Conservation (phyloP, 768 basidiomycete genomes). For the Strobilomyces dryophilus region DNA sequence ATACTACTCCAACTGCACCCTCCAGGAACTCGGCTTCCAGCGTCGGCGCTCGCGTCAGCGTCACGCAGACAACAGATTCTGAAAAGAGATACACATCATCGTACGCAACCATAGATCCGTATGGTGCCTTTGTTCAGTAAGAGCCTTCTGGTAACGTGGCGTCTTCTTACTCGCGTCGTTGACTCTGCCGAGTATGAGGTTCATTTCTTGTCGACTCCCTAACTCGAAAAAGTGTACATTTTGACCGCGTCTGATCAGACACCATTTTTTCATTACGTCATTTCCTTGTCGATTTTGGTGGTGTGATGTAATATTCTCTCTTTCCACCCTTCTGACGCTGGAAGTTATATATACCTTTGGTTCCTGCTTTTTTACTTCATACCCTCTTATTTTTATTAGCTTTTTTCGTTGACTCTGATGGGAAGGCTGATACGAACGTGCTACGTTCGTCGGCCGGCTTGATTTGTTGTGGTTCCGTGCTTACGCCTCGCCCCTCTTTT, state of each 20-base stretch:
- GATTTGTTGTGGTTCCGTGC: neutral
- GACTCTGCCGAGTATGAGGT: neutral
- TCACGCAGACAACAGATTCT: slow-evolving; percentile 5
- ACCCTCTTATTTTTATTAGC: slow-evolving; percentile 9
- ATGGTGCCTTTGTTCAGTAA: slow-evolving; percentile 15
- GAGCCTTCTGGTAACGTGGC: neutral
- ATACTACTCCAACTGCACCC: slow-evolving; percentile 13
- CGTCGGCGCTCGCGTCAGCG: slow-evolving; percentile 2
- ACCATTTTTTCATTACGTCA: neutral
- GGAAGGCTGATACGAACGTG: neutral
- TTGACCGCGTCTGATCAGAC: slow-evolving; percentile 11
- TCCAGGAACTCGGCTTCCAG: slow-evolving; percentile 5
- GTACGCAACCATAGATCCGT: slow-evolving; percentile 25
- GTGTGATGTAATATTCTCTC: slow-evolving; percentile 1
- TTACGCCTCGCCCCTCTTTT: neutral
- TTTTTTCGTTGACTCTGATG: neutral
- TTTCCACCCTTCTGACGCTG: neutral
- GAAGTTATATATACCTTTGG: slow-evolving; percentile 21
- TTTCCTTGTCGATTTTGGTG: neutral
- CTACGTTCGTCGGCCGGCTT: neutral
- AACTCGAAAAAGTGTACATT: slow-evolving; percentile 13
- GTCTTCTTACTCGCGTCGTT: neutral
- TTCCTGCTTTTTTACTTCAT: slow-evolving; percentile 11
- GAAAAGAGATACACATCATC: slow-evolving; percentile 26
- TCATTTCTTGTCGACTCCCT: neutral